phyloP scores from a whole-genome alignment of 2,329 filamentous ascomycete genomes.

The Blastomyces emzantsi region DNA sequence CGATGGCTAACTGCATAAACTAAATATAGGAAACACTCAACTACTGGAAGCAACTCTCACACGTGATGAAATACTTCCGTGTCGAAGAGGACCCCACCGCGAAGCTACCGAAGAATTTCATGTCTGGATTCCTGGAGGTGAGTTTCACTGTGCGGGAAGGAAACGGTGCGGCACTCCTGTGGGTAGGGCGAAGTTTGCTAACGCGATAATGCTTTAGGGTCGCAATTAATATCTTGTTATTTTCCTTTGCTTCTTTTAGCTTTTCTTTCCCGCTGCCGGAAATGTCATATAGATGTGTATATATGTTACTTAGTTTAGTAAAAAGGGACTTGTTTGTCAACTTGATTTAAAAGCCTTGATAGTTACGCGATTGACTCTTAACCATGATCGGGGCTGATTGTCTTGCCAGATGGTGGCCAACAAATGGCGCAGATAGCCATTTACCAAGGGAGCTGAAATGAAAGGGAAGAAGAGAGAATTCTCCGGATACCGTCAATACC shows the following conservation, averaged over 20 bases:
- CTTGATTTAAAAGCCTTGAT: neutral
- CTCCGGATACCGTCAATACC: neutral
- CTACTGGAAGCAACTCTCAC: slow-evolving; percentile 95
- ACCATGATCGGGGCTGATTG: neutral
- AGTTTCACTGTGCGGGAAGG: slow-evolving; percentile 23
- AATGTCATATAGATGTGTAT: slow-evolving; percentile 10
- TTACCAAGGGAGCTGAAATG: neutral
- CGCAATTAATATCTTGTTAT: slow-evolving; percentile 16
- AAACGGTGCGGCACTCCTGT: no score
- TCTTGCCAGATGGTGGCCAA: neutral
- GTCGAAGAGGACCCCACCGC: slow-evolving; percentile 69
- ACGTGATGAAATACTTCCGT: slow-evolving; percentile 96
- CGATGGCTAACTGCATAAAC: neutral
- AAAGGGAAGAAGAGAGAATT: neutral
- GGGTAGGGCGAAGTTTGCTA: neutral
- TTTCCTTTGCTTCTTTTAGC: neutral
- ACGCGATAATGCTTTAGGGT: slow-evolving; percentile 14
- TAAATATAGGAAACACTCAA: slow-evolving; percentile 80
- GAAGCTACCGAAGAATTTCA: slow-evolving; percentile 79
- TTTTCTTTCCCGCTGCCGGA: slow-evolving; percentile 6
- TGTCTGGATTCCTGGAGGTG: slow-evolving; percentile 91
- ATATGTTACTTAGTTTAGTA: slow-evolving; percentile 3
- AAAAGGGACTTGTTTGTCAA: neutral
- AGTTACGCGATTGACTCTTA: neutral
- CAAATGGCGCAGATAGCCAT: neutral